Evolutionary conservation across 2,329 filamentous ascomycete species (phyloP).

Genomic region (Exophiala phaeomuriformis): DNA sequence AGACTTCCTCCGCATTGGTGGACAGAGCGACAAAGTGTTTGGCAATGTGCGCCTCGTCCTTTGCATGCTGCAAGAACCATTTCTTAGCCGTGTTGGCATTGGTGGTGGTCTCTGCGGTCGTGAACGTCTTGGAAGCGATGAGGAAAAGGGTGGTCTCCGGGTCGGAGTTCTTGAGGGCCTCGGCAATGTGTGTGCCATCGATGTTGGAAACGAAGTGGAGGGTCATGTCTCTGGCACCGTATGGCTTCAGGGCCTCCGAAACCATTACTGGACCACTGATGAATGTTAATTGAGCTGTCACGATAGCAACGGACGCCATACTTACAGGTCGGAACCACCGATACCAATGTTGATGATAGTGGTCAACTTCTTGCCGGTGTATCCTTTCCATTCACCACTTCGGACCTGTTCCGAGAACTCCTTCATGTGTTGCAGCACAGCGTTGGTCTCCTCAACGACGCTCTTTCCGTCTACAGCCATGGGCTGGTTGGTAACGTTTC

Average conservation of each 20-base stretch:
- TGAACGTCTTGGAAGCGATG: constrained; percentile 98
- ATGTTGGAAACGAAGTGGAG: constrained; percentile 99
- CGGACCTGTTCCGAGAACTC: constrained; percentile 93
- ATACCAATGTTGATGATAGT: constrained; percentile 97
- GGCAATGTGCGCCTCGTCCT: constrained; percentile 66
- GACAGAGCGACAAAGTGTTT: constrained; percentile 99
- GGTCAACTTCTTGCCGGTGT: constrained; percentile 92
- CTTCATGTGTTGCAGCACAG: constrained; percentile 93
- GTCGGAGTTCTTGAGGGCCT: constrained; percentile 80
- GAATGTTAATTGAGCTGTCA: constrained; percentile 27
- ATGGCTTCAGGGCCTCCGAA: constrained; percentile 92
- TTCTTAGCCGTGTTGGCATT: constrained; percentile 95
- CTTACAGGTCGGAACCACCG: constrained; percentile 94
- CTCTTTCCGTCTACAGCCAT: constrained; percentile 83
- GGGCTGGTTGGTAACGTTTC: constrained; percentile 76
- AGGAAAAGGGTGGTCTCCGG: constrained; percentile 99
- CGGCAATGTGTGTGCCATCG: constrained; percentile 94
- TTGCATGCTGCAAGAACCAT: constrained; percentile 87
- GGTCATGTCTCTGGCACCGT: constrained; percentile 75
- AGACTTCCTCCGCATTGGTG: constrained; percentile 89
- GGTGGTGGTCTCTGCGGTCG: constrained; percentile 91
- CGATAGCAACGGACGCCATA: constrained; percentile 22
- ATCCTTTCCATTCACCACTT: constrained; percentile 94
- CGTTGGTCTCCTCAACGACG: constrained; percentile 88
- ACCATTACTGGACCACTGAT: constrained; percentile 93